Evolutionary conservation across 306 rosid species (phyloP), one percentile per base, ranked within the genome.

Genomic region (Inga leiocalycina): DNA sequence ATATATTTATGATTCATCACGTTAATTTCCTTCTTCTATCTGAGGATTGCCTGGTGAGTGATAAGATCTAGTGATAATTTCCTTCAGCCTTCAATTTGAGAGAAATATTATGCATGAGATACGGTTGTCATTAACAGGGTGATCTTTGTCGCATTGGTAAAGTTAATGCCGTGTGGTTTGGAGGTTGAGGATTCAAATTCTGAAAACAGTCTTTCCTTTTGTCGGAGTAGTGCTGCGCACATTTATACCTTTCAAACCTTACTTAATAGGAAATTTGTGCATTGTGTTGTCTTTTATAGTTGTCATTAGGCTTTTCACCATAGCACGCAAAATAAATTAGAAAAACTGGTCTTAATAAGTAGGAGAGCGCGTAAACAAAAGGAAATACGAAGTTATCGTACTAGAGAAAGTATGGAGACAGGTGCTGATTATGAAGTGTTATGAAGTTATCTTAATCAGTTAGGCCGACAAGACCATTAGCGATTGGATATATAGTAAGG

Each of bases 381-480:
- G 20, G 59, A 5, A 4, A 52, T 61, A 24, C 24, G 19, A 49
- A 10, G 4, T 43, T 49, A 71, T n/a, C 15, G 12, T 12, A 22
- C 49, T 22, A 67, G 52, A 13, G 46, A 78, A 61, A 78, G 84
- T 61, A 52, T 34, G 64, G 45, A 75, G 64, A 62, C 39, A 82
- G 77, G 71, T 76, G 71, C 46, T 27, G 30, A 27, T 79, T n/a
- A 27, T 34, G 70, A 64, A 64, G 9, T 64, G 20, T 5, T 30
- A 30, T 64, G 71, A 44, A 64, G 74, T 64, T 62, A 56, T 74
- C 64, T 70, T 81, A 78, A 78, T 85, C 65, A 81, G 69, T 81
- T 76, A 70, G 86, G 88, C 77, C 79, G 88, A 79, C 88, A 80
- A 84, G 68, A 49, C 27, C 76, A 77, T 74, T 17, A 65, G 80